Evolutionary conservation across 106 monocot genomes (phyloP).

Genomic region (Dendrobium catenatum): DNA sequence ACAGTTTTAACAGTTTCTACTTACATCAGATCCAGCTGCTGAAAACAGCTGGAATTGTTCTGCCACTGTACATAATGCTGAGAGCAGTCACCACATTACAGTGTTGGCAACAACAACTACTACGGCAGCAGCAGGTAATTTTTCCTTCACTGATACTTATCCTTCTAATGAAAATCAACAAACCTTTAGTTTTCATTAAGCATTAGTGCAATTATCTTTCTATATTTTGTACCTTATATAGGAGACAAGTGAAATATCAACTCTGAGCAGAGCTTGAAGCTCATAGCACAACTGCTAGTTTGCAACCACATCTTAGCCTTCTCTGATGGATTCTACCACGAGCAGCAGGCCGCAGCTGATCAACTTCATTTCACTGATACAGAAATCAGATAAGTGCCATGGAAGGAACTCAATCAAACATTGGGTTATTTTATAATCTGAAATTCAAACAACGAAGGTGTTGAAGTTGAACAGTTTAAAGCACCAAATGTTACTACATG

Average conservation of each 20-base stretch:
- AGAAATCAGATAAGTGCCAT: not conserved
- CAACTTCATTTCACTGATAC: not conserved
- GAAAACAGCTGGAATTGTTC: constrained; percentile 48
- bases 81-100: constrained; percentile 40
- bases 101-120: constrained; percentile 26
- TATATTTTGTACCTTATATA: not conserved
- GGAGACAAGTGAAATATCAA: not conserved
- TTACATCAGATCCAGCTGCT: constrained; percentile 31
- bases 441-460: too few relatives aligned
- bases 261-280: not conserved
- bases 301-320: not conserved
- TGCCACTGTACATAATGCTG: constrained; percentile 57
- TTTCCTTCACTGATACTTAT: not conserved
- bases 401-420: not conserved
- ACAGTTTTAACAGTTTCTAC: not conserved
- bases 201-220: too few relatives aligned
- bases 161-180: too few relatives aligned
- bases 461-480: too few relatives aligned
- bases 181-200: too few relatives aligned
- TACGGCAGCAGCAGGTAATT: not conserved
- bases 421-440: too few relatives aligned
- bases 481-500: too few relatives aligned
- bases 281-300: too few relatives aligned
- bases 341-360: not conserved
- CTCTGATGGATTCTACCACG: not conserved